Conservation (phyloP, 345 rosid species). For the Arabis alpina region DNA sequence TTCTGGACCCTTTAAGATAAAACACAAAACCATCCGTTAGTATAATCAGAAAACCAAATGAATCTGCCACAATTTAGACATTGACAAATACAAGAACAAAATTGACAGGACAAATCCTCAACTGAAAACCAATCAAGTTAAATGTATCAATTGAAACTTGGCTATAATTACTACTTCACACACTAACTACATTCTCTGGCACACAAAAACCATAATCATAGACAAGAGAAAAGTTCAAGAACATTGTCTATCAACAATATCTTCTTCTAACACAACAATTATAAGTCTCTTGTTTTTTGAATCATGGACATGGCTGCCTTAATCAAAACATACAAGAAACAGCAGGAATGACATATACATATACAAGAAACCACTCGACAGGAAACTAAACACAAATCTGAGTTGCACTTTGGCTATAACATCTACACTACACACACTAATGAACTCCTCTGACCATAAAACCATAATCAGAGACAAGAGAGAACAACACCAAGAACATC, state of each 20-base stretch:
- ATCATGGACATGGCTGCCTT: slow-evolving; percentile 1
- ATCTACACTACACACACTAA: neutral
- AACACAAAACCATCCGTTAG: neutral
- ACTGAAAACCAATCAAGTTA: neutral
- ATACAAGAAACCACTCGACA: neutral
- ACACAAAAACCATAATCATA: neutral
- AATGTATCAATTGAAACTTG: neutral
- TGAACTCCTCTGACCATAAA: neutral
- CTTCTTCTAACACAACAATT: neutral
- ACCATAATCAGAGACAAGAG: neutral
- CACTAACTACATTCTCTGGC: neutral
- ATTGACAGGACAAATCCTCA: neutral
- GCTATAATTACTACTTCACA: slow-evolving; percentile 1
- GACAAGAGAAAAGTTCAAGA: slow-evolving; percentile 12
- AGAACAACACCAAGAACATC: neutral
- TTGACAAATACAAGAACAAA: slow-evolving; percentile 15
- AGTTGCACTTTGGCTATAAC: neutral
- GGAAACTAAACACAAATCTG: no score
- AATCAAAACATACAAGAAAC: neutral
- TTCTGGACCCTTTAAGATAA: slow-evolving; percentile 68
- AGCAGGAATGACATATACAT: neutral
- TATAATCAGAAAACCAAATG: neutral
- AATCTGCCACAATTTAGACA: slow-evolving; percentile 4
- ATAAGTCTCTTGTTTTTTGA: neutral
- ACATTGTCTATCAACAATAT: slow-evolving; percentile 3